Conservation (phyloP, 2,329 filamentous ascomycete genomes). For the Plectosphaerella plurivora region DNA sequence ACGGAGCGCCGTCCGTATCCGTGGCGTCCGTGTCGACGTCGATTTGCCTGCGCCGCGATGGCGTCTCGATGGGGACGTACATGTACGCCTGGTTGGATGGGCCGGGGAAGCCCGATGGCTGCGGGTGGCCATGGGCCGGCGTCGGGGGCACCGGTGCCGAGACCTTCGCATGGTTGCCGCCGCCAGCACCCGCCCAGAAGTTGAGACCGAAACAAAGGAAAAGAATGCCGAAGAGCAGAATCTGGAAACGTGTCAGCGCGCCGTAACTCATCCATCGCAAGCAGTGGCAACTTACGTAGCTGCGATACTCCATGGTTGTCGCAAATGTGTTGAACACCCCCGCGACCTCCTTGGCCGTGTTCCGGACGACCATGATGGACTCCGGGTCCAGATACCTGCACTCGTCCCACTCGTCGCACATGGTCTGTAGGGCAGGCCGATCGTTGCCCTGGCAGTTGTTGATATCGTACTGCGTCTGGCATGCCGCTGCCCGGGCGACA, state of each 20-base stretch:
- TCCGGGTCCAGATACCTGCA: conserved; percentile 85
- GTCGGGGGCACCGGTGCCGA: conserved; percentile 17
- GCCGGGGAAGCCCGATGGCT: conserved; percentile 18
- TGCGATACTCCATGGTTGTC: conserved; percentile 83
- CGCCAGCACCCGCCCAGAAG: conserved; percentile 25
- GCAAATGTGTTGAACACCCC: conserved; percentile 93
- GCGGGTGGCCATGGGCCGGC: conserved; percentile 12
- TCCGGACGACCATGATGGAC: conserved; percentile 71
- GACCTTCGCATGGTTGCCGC: conserved; percentile 18
- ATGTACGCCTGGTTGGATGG: conserved; percentile 39
- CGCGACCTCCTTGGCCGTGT: conserved; percentile 83
- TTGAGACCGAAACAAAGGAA: conserved; percentile 44
- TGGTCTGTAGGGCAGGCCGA: conserved; percentile 66
- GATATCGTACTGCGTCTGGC: conserved; percentile 65
- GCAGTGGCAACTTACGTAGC: conserved; percentile 39
- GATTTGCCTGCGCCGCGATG: conserved; percentile 37
- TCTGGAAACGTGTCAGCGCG: conserved; percentile 27
- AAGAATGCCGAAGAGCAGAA: conserved; percentile 46
- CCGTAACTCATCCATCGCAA: not conserved
- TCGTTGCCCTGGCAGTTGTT: conserved; percentile 68
- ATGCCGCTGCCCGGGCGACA: conserved; percentile 68
- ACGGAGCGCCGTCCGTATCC: conserved; percentile 46
- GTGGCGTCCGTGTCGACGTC: conserved; percentile 36
- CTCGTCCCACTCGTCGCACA: conserved; percentile 76
- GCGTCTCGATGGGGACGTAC: conserved; percentile 47